phyloP scores from a whole-genome alignment of 352 stramenopile species.

The Phytophthora aleatoria region DNA sequence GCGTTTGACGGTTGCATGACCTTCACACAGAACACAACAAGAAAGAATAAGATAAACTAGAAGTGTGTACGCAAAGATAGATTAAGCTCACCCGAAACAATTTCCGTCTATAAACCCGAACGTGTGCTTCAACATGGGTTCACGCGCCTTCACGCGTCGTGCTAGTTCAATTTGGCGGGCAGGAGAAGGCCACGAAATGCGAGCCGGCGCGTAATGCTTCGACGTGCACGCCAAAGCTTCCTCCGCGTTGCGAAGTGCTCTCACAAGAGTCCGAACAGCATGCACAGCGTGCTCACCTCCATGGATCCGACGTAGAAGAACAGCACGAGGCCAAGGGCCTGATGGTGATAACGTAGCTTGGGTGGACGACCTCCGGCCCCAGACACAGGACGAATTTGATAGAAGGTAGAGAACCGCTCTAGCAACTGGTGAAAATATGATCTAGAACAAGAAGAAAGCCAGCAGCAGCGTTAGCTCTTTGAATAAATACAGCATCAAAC shows the following conservation, averaged over 20 bases:
- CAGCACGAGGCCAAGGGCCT: not conserved
- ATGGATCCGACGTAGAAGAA: constrained; percentile 2
- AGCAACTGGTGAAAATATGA: not conserved
- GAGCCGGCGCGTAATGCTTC: not conserved
- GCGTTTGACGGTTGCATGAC: constrained; percentile 4
- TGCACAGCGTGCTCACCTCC: constrained; percentile 1
- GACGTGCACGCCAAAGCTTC: not conserved
- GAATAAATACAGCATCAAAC: not conserved
- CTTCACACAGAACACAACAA: not conserved
- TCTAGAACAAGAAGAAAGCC: not conserved
- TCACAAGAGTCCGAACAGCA: constrained; percentile 7
- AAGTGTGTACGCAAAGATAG: not conserved
- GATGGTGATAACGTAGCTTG: constrained; percentile 5
- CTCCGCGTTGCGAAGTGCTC: not conserved
- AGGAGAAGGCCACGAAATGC: constrained; percentile 12
- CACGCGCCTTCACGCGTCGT: constrained; percentile 27
- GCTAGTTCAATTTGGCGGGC: not conserved
- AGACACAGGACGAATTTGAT: not conserved
- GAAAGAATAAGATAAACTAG: not conserved
- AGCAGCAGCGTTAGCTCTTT: not conserved
- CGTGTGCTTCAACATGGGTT: constrained; percentile 30
- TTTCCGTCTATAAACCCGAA: constrained; percentile 23
- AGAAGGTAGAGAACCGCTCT: not conserved
- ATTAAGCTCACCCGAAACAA: not conserved
- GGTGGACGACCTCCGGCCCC: not conserved